Percentiles rank a stretch among this genome's conserved stretches.
These are phyloP conservation scores for Citrus medica DNA, from an alignment of 345 rosid species.

Conservation along the genomic window DNA sequence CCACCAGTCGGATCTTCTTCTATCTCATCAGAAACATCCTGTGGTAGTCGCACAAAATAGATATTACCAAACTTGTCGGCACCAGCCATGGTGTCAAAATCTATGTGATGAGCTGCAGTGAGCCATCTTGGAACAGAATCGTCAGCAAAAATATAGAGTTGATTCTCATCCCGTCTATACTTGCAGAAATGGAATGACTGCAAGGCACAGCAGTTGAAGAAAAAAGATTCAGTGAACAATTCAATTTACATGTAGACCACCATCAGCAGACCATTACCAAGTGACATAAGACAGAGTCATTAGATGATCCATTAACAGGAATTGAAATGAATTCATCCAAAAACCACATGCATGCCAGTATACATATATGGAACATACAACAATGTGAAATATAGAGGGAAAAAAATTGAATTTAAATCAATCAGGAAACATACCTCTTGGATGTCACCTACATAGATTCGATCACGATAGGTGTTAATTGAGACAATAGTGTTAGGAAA, in stretches of 20 bases:
- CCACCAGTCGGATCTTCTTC: constrained; percentile 99
- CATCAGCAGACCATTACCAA: background rate
- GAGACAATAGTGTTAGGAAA: constrained; percentile 82
- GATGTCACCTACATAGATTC: constrained; percentile 91
- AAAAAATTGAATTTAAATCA: background rate
- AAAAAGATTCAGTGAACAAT: constrained; percentile 1
- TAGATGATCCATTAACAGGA: background rate
- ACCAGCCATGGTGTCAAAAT: constrained; percentile 96
- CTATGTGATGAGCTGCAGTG: constrained; percentile 84
- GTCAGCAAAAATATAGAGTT: constrained; percentile 90
- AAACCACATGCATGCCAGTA: background rate
- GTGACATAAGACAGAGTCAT: background rate
- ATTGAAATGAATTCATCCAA: background rate
- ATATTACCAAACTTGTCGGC: constrained; percentile 94
- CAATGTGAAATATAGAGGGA: background rate
- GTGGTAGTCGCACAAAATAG: constrained; percentile 81
- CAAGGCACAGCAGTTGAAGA: constrained; percentile 15
- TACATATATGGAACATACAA: background rate
- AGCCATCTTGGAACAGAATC: constrained; percentile 97
- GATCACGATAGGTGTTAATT: constrained; percentile 85
- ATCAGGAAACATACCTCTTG: constrained; percentile 65
- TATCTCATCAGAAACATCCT: constrained; percentile 94
- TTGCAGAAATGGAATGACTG: constrained; percentile 99
- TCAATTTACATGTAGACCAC: background rate
- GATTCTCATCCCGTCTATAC: constrained; percentile 97